Evolutionary conservation across 2,329 filamentous ascomycete species (phyloP), one percentile per base, ranked within the genome.

Genomic region (Hymenoscyphus occultus): DNA sequence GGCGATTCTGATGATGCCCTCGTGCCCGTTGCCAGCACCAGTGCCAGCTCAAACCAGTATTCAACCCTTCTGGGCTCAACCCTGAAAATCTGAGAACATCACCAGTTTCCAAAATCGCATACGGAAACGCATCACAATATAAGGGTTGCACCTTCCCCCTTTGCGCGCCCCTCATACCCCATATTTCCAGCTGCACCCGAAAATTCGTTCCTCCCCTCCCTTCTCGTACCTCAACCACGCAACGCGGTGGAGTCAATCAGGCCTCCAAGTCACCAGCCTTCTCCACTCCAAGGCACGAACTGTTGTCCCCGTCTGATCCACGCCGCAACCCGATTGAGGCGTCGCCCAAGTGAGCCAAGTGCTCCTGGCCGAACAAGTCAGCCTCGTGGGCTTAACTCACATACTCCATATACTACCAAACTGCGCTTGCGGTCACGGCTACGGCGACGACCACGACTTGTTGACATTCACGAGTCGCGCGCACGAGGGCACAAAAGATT

Each of bases 21-120:
- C 28, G 19, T 51, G 45, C 6, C 5, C 1, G 5, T 10, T 22
- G 22, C 22, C 22, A 22, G 22, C 22, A 22, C 45, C n/a, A 22
- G 19, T 51, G 45, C 45, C 45, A 51, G 12, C 45, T n/a, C 45
- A 51, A 51, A 51, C n/a, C 19, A 51, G 45, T 51, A 51, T 51
- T 51, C 45, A n/a, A 51, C n/a, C 45, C 5, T 12, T 48, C 45
- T 48, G n/a, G 45, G 45, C 45, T 48, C 45, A 48, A 48, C 45
- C 35, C 45, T 51, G 45, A 51, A 51, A 19, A 10, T 9, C n/a
- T 51, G 45, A 51, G 45, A n/a, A 19, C 45, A 51, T 51, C 45
- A 51, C 45, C 19, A 51, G 45, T 51, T 51, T 51, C 45, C n/a
- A 51, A 19, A 28, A 51, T 51, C 35, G 35, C 35, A 6, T 10